Base-by-base conservation (phyloP, 164 flowering plant genomes). In the Sextonia rubra region DNA sequence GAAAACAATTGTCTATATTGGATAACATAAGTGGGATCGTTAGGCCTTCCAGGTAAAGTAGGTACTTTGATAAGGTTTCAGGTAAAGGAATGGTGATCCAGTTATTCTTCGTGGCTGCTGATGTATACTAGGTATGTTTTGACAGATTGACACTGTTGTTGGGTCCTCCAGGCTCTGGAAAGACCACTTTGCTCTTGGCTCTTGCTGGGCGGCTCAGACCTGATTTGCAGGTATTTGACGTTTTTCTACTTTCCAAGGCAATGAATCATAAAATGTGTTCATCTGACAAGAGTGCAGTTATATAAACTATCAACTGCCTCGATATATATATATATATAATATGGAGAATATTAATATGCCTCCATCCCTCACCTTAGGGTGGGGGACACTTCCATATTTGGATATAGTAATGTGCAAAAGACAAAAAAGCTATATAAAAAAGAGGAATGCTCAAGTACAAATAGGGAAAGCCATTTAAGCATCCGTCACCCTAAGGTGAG, bases 81-180 rank as follows among this genome's bases (percentile, higher is more conserved):
- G 64, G 11, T 25, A 5, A 9, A 24, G 18, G 27, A 47, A 12
- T 58, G 77, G 11, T 76, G 66, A 73, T 9, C 63, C 25, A 24
- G 29, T 15, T 66, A 20, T 4, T 60, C 3, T 70, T 73, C 47
- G 32, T 29, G 49, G 66, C 52, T 70, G 60, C 56, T 48, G 25
- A 64, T 29, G 27, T 18, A 12, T 25, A 26, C 24, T 76, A 29
- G 15, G 29, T 11, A 22, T 27, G 44, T 29, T 74, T 69, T 66
- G 80, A 69, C 74, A 96, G 99, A 78, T 77, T 96, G 82, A 96
- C 99, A 20, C 79, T 96, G 26, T 83, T 96, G 64, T 77, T 96
- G 83, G 99, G 99, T 69, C 99, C 99, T 69, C 99, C 99, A 71
- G 87, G 97, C 86, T 93, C 97, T 72, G 99, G 99, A 73, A 96